A percentile compares a stretch with the other conserved stretches of the same genome.
phyloP scores from a whole-genome alignment of 2,329 filamentous ascomycete species.

The Penicillium sp. region DNA sequence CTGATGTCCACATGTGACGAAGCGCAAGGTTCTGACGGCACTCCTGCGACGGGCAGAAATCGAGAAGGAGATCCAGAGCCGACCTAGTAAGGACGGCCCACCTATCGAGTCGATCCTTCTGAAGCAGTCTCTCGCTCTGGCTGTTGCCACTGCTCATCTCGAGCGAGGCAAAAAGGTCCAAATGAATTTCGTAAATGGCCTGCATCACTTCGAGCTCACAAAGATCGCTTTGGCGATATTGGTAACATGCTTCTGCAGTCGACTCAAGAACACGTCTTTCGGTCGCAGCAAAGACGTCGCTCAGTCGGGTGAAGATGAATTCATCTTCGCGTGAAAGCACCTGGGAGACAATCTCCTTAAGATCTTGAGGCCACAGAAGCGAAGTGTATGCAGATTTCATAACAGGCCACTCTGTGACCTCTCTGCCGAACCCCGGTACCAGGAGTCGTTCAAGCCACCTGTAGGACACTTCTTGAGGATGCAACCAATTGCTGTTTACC shows the following conservation, averaged over 20 bases:
- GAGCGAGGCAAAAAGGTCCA: constrained; percentile 60
- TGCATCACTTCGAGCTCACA: constrained; percentile 50
- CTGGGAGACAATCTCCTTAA: constrained; percentile 52
- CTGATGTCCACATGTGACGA: constrained; percentile 62
- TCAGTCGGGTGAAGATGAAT: constrained; percentile 42
- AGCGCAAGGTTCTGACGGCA: constrained; percentile 44
- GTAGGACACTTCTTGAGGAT: constrained; percentile 48
- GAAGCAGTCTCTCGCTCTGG: constrained; percentile 44
- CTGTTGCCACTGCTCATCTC: constrained; percentile 55
- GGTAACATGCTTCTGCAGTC: constrained; percentile 15
- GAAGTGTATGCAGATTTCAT: constrained; percentile 46
- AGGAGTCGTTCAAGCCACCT: constrained; percentile 50
- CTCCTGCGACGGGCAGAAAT: constrained; percentile 24
- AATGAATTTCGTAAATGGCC: constrained; percentile 60
- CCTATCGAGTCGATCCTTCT: constrained; percentile 54
- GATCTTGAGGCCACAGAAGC: constrained; percentile 50
- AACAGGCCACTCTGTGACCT: constrained; percentile 11
- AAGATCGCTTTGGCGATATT: constrained; percentile 28
- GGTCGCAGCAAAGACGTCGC: constrained; percentile 26
- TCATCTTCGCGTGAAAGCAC: constrained; percentile 52
- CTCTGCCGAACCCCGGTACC: constrained; percentile 32
- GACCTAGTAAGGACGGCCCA: constrained; percentile 56
- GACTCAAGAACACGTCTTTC: constrained; percentile 25
- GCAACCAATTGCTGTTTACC: constrained; percentile 45
- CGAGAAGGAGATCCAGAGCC: constrained; percentile 42